Percentiles rank a stretch among this genome's conserved stretches.
phyloP scores from a whole-genome alignment of 1,284 basidiomycete genomes.

The Naganishia sp. region DNA sequence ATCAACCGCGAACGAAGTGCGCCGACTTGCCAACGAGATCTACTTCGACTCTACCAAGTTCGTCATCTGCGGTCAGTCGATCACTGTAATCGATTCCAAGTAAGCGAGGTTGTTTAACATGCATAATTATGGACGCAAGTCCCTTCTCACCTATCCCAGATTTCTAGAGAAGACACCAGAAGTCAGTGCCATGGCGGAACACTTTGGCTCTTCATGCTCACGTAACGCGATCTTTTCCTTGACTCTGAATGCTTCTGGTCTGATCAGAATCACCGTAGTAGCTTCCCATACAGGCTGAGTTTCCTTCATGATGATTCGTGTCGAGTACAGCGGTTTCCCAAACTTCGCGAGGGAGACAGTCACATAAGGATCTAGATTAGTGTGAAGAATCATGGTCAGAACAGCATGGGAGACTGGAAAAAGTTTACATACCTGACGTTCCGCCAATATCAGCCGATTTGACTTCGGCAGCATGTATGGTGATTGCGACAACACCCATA shows the following conservation, averaged over 20 bases:
- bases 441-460: slow-evolving; percentile 26
- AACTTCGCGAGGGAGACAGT: slow-evolving; percentile 35
- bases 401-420: neutral
- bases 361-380: slow-evolving; percentile 34
- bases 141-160: slow-evolving; percentile 29
- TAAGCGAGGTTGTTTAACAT: neutral
- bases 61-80: slow-evolving; percentile 36
- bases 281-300: slow-evolving; percentile 27
- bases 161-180: neutral
- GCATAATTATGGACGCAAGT: neutral
- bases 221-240: slow-evolving; percentile 23
- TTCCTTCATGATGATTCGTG: slow-evolving; percentile 20
- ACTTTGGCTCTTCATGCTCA: neutral
- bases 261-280: slow-evolving; percentile 16
- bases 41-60: slow-evolving; percentile 36
- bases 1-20: neutral
- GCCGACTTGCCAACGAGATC: slow-evolving; percentile 30
- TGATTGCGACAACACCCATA: slow-evolving; percentile 34
- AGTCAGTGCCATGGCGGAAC: neutral
- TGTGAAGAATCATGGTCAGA: slow-evolving; percentile 9
- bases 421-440: slow-evolving; percentile 3
- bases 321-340: slow-evolving; percentile 35
- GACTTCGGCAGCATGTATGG: slow-evolving; percentile 24
- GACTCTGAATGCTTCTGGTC: slow-evolving; percentile 26
- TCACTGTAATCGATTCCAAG: slow-evolving; percentile 29